A percentile compares a stretch with the other conserved stretches of the same genome.
Conservation (phyloP, 164 flowering plant species). For the Aristolochia californica region DNA sequence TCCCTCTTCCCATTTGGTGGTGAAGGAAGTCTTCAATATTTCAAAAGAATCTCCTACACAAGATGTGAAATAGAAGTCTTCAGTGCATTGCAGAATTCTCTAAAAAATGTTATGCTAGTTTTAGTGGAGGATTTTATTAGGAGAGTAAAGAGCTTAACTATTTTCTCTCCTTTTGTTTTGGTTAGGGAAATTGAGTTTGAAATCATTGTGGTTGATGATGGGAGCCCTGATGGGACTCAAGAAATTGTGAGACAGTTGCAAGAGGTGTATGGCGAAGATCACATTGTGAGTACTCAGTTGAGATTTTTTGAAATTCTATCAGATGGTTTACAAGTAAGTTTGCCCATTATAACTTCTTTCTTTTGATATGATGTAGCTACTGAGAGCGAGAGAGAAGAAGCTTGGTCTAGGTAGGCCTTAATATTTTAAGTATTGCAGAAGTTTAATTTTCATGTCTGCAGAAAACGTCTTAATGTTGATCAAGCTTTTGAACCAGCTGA, state of each 20-base stretch:
- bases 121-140: no score
- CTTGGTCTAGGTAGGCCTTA: constrained; percentile 69
- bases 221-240: constrained; percentile 80
- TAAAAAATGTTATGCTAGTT: no score
- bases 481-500: no score
- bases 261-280: constrained; percentile 81
- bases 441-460: not conserved
- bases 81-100: no score
- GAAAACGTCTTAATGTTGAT: no score
- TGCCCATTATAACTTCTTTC: constrained; percentile 3
- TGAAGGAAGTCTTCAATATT: no score
- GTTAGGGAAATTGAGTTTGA: constrained; percentile 59
- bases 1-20: no score
- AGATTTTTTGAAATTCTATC: not conserved
- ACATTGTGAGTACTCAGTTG: constrained; percentile 44
- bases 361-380: constrained; percentile 43
- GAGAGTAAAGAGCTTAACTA: not conserved
- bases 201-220: constrained; percentile 66
- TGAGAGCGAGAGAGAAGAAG: constrained; percentile 84
- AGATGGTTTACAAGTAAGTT: not conserved
- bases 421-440: not conserved
- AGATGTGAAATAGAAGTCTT: no score
- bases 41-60: no score
- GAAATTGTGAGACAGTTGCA: constrained; percentile 78
- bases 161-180: not conserved